phyloP scores from a whole-genome alignment of 495 filamentous ascomycete species.

The Hypoxylon lenormandii region DNA sequence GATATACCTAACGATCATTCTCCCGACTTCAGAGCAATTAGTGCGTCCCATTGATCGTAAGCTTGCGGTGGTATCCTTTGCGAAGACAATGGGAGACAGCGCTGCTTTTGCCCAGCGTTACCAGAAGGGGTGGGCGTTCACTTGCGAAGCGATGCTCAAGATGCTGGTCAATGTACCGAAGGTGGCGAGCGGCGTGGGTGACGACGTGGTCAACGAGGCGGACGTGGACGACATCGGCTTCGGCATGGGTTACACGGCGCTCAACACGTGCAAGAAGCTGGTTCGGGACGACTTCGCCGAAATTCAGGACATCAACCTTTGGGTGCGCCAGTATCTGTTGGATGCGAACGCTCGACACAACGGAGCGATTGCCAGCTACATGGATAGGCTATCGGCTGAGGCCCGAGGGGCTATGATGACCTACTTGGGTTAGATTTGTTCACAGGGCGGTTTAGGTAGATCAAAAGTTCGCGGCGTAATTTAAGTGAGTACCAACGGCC shows the following conservation, averaged over 20 bases:
- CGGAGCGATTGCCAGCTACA: slow-evolving; percentile 55
- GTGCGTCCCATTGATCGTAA: slow-evolving; percentile 89
- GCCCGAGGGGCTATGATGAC: slow-evolving; percentile 56
- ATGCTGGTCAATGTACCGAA: slow-evolving; percentile 87
- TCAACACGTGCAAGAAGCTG: slow-evolving; percentile 83
- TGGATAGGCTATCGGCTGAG: slow-evolving; percentile 56
- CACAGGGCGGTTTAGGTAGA: slow-evolving; percentile 18
- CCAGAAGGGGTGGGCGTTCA: slow-evolving; percentile 89
- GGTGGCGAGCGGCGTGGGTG: slow-evolving; percentile 68
- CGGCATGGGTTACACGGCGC: slow-evolving; percentile 88
- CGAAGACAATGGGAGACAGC: slow-evolving; percentile 87
- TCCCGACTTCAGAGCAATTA: slow-evolving; percentile 89
- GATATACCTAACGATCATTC: slow-evolving; percentile 84
- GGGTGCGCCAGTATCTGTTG: slow-evolving; percentile 80
- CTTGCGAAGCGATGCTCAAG: slow-evolving; percentile 84
- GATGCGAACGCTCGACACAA: slow-evolving; percentile 59
- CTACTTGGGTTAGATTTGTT: slow-evolving; percentile 53
- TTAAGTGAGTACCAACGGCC: slow-evolving; percentile 7
- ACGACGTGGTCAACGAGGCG: slow-evolving; percentile 81
- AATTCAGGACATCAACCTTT: slow-evolving; percentile 78
- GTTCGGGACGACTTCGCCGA: slow-evolving; percentile 82
- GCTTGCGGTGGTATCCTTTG: slow-evolving; percentile 88
- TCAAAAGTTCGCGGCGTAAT: slow-evolving; percentile 33
- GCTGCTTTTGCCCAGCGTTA: slow-evolving; percentile 78
- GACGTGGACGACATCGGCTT: slow-evolving; percentile 96